phyloP scores from a whole-genome alignment of 257 asterid species.

The Nicotiana obtusifolia region DNA sequence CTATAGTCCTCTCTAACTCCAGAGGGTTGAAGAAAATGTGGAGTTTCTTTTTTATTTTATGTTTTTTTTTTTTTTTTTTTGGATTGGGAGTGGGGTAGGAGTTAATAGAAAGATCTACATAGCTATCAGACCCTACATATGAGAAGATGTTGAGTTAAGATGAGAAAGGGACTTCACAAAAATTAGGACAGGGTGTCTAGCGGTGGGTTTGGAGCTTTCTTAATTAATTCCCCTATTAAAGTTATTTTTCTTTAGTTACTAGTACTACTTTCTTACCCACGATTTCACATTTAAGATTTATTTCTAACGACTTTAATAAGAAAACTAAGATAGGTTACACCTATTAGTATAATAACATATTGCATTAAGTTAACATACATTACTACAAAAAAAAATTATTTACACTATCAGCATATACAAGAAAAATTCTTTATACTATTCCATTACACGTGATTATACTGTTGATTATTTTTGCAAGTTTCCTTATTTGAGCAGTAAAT shows the following conservation, averaged over 20 bases:
- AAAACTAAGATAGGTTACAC: too few species aligned
- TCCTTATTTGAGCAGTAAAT: too few species aligned
- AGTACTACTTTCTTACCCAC: neutral
- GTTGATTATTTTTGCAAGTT: too few species aligned
- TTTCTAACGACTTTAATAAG: neutral
- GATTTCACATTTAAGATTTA: neutral
- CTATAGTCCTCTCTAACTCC: slow-evolving; percentile 17
- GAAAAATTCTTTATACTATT: too few species aligned
- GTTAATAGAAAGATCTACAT: slow-evolving; percentile 44
- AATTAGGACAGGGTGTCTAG: slow-evolving; percentile 62
- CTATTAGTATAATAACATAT: too few species aligned
- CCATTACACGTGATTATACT: too few species aligned
- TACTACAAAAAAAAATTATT: too few species aligned
- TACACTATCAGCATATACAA: too few species aligned
- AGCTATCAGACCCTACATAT: slow-evolving; percentile 53
- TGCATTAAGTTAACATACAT: too few species aligned
- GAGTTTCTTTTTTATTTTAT: neutral
- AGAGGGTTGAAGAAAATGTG: slow-evolving; percentile 6
- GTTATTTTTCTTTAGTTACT: neutral
- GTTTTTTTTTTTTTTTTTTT: neutral
- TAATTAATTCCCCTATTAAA: slow-evolving; percentile 41
- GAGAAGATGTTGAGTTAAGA: slow-evolving; percentile 35
- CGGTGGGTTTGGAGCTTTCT: slow-evolving; percentile 73
- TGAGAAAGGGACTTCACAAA: slow-evolving; percentile 65
- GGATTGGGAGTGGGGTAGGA: slow-evolving; percentile 4